These are phyloP conservation scores for Trichoderma sp. DNA, from an alignment of 2,329 filamentous ascomycete genomes.

Conservation along the genomic window DNA sequence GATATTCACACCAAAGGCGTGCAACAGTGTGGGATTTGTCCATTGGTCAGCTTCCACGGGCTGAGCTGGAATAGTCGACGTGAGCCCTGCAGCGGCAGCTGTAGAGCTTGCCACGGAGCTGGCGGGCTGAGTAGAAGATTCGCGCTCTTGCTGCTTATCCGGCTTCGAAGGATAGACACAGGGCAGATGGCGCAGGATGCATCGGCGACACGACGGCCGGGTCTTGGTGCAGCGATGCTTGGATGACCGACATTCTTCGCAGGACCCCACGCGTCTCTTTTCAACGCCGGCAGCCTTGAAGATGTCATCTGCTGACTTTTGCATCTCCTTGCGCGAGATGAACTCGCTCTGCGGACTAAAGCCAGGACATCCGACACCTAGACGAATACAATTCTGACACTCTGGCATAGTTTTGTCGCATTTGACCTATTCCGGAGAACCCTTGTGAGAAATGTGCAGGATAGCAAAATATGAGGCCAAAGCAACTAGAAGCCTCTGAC, in stretches of 20 bases:
- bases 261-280: conserved; percentile 29
- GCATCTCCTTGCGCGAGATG: conserved; percentile 25
- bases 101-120: conserved; percentile 15
- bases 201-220: conserved; percentile 29
- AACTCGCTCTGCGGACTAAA: conserved; percentile 24
- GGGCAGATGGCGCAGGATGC: conserved; percentile 23
- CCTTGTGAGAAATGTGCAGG: not conserved
- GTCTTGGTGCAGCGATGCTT: conserved; percentile 30
- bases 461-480: not conserved
- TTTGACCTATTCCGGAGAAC: conserved; percentile 23
- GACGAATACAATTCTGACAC: conserved; percentile 23
- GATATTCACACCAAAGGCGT: conserved; percentile 12
- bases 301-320: conserved; percentile 28
- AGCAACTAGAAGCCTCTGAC: not conserved
- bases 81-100: not conserved
- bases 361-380: conserved; percentile 28
- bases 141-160: conserved; percentile 16
- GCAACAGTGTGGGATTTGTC: not conserved
- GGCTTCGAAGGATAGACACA: conserved; percentile 24
- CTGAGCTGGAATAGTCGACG: not conserved
- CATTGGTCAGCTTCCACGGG: not conserved
- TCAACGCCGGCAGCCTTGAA: conserved; percentile 29
- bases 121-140: conserved; percentile 12
- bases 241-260: conserved; percentile 27
- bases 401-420: conserved; percentile 25